phyloP scores from a whole-genome alignment of 495 filamentous ascomycete species.

The Lasiosphaeria miniovina region DNA sequence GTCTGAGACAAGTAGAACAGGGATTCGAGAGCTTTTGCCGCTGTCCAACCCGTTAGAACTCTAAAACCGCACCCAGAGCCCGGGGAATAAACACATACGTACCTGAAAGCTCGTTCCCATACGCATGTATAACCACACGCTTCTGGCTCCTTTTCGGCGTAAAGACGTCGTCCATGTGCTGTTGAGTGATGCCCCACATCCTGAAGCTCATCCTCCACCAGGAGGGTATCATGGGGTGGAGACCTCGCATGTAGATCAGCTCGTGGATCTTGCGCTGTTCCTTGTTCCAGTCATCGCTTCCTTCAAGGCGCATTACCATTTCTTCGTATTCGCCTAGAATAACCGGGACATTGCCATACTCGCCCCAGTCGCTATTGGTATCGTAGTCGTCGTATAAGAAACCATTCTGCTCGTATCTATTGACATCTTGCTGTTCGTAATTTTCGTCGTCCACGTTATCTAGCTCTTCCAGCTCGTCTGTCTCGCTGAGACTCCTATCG shows the following conservation, averaged over 20 bases:
- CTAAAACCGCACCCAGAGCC: neutral
- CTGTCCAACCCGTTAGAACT: conserved; percentile 18
- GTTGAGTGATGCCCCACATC: conserved; percentile 32
- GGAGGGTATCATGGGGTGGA: conserved; percentile 33
- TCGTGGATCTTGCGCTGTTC: conserved; percentile 29
- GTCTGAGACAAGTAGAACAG: conserved; percentile 30
- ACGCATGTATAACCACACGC: conserved; percentile 25
- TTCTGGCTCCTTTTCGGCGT: conserved; percentile 23
- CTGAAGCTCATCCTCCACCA: conserved; percentile 26
- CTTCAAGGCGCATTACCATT: conserved; percentile 17
- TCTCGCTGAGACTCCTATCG: neutral
- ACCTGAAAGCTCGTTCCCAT: conserved; percentile 27
- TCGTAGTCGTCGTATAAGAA: conserved; percentile 6
- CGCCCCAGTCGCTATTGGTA: conserved; percentile 29
- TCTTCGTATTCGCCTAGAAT: conserved; percentile 20
- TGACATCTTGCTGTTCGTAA: neutral
- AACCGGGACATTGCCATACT: conserved; percentile 19
- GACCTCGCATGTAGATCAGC: conserved; percentile 29
- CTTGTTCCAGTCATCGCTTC: conserved; percentile 25
- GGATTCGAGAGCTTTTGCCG: conserved; percentile 28
- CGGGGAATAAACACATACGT: neutral
- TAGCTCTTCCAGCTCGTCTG: neutral
- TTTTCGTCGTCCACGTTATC: neutral
- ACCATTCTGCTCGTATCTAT: neutral
- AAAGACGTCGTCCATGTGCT: conserved; percentile 25